Base-by-base conservation (phyloP, 306 rosid species). In the Rubus idaeus region DNA sequence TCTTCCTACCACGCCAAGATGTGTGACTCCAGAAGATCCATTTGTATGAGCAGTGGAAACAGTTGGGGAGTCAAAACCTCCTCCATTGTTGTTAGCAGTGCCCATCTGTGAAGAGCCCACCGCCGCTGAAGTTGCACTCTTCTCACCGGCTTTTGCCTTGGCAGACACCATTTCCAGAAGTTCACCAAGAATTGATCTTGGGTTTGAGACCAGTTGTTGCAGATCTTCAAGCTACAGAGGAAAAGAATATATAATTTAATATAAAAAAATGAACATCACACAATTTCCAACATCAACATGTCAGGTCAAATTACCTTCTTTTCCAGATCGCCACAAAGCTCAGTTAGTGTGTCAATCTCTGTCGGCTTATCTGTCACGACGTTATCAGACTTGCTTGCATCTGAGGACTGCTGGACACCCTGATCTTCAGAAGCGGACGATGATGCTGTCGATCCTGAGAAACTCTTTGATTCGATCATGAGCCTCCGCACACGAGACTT, bases 1-100 rank as follows among this genome's bases (percentile, higher is more conserved):
- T 85, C 99, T 89, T 79, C 99, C 99, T 6, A 95, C 96, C 75
- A 95, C 94, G 2, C 99, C 99, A 63, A 95, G 99, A 79, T 95
- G 94, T 44, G 97, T 95, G 83, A 95, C 94, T 67, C 79, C 95
- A 75, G 97, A 52, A 51, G 97, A 66, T 44, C 90, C 97, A 75
- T 91, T 91, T 4, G 96, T 73, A 79, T 86, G 96, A 53, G 90
- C 96, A 50, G 99, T 92, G 62, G 99, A 92, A 60, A 82, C 80
- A 69, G 97, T 89, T 66, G 99, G 96, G 52, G 97, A 86, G 84
- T 88, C 97, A 50, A 92, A 92, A 75, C 88, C 90, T 73, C 88
- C 90, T 73, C 86, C 97, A 77, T 77, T 73, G 84, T 86, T 78
- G 71, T 75, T 53, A 68, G 85, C 90, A 76, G 87, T 86, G 78